These are phyloP conservation scores for Boehmeria nivea DNA, from an alignment of 306 rosid genomes.

Conservation along the genomic window DNA sequence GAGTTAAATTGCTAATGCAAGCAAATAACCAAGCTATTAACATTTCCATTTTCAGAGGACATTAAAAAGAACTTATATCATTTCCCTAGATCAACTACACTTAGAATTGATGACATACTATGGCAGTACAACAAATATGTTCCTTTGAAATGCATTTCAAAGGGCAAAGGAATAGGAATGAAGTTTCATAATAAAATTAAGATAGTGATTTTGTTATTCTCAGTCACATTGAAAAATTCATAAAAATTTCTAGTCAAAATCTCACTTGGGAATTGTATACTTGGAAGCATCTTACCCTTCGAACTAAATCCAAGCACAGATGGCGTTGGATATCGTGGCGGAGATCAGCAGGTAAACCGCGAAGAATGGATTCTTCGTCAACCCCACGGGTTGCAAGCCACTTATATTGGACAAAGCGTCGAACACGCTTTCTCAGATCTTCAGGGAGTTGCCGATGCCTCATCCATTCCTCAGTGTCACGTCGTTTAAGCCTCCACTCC, in stretches of 20 bases:
- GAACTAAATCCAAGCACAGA: conserved; percentile 90
- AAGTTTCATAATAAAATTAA: conserved; percentile 3
- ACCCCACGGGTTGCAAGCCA: conserved; percentile 98
- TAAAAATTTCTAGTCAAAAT: too few relatives aligned
- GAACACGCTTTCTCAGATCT: conserved; percentile 67
- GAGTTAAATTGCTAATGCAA: conserved; percentile 12
- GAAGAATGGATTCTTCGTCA: conserved; percentile 84
- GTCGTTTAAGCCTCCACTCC: conserved; percentile 94
- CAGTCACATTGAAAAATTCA: too few relatives aligned
- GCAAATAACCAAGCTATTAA: not conserved
- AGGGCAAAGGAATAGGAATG: not conserved
- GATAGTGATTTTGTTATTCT: too few relatives aligned
- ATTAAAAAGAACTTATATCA: too few relatives aligned
- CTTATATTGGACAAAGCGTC: conserved; percentile 82
- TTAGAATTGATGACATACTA: too few relatives aligned
- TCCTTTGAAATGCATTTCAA: too few relatives aligned
- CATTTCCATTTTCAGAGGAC: conserved; percentile 11
- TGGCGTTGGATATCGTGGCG: conserved; percentile 94
- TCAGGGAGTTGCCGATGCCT: conserved; percentile 97
- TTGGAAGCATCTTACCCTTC: conserved; percentile 61
- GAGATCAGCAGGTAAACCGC: conserved; percentile 86
- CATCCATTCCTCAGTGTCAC: conserved; percentile 99
- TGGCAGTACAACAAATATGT: too few relatives aligned
- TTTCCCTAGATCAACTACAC: conserved; percentile 3
- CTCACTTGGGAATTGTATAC: not conserved